These are phyloP conservation scores for Penicillium coffeae DNA, from an alignment of 495 filamentous ascomycete species.

Conservation along the genomic window DNA sequence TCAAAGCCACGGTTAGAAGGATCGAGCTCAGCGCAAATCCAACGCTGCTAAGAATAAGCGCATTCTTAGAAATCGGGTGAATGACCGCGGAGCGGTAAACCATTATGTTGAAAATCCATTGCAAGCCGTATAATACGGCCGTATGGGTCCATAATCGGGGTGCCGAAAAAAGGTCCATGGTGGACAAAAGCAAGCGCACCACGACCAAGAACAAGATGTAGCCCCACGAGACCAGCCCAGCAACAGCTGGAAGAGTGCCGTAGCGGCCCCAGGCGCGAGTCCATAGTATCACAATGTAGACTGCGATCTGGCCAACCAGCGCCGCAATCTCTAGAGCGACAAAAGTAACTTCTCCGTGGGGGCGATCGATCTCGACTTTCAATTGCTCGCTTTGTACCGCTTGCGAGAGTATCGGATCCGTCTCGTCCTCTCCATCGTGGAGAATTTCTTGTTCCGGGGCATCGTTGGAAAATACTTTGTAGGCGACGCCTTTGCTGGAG, in stretches of 20 bases:
- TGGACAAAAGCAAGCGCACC: constrained; percentile 68
- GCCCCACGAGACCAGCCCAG: constrained; percentile 66
- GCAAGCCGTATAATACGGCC: constrained; percentile 73
- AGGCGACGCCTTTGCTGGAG: constrained; percentile 32
- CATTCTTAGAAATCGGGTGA: constrained; percentile 57
- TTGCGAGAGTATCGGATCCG: constrained; percentile 59
- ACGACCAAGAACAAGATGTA: constrained; percentile 76
- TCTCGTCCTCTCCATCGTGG: constrained; percentile 52
- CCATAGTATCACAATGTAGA: constrained; percentile 60
- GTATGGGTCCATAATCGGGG: constrained; percentile 92
- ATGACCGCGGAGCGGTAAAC: constrained; percentile 83
- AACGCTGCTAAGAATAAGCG: constrained; percentile 57
- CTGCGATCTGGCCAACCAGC: constrained; percentile 63
- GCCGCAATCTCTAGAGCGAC: constrained; percentile 71
- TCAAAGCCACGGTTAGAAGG: constrained; percentile 69
- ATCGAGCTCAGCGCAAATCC: constrained; percentile 73
- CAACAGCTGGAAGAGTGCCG: constrained; percentile 58
- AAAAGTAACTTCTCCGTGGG: constrained; percentile 64
- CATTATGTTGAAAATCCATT: constrained; percentile 73
- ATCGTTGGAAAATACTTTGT: constrained; percentile 35
- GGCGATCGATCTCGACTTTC: constrained; percentile 70
- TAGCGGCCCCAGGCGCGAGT: constrained; percentile 52
- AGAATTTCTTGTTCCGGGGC: constrained; percentile 25
- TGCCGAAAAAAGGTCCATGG: constrained; percentile 56
- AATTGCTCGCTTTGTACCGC: constrained; percentile 63